A percentile compares a stretch with the other conserved stretches of the same genome.
These are phyloP conservation scores for Nitzschia sp. DNA, from an alignment of 108 stramenopile genomes.

Conservation along the genomic window DNA sequence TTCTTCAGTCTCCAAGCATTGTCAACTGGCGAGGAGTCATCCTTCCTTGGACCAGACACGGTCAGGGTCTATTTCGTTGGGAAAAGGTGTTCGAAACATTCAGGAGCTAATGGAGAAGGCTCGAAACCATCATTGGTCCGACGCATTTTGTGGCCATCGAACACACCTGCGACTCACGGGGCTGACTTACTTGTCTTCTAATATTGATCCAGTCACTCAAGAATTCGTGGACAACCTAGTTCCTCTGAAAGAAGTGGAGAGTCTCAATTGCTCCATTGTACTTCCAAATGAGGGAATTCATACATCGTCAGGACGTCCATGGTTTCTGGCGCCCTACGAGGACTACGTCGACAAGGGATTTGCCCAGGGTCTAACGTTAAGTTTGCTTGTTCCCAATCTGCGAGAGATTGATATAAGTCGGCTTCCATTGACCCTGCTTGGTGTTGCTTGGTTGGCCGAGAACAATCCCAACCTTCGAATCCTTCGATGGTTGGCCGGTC, in stretches of 20 bases:
- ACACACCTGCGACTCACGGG: constrained; percentile 24
- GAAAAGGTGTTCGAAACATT: constrained; percentile 20
- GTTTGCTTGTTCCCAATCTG: constrained; percentile 26
- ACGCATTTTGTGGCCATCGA: constrained; percentile 24
- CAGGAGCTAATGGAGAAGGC: constrained; percentile 27
- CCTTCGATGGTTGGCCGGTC: constrained; percentile 46
- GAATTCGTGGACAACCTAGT: constrained; percentile 16
- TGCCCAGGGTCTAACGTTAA: constrained; percentile 28
- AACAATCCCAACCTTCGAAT: constrained; percentile 34
- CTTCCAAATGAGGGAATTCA: neutral
- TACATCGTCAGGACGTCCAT: neutral
- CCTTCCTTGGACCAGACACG: constrained; percentile 27
- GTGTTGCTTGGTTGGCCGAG: constrained; percentile 29
- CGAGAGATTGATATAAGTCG: constrained; percentile 24
- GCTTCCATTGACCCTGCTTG: constrained; percentile 20
- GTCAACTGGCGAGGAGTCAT: constrained; percentile 25
- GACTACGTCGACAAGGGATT: constrained; percentile 40
- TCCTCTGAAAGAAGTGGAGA: constrained; percentile 26
- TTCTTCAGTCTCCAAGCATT: constrained; percentile 23
- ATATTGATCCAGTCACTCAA: constrained; percentile 26
- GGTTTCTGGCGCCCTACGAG: constrained; percentile 25
- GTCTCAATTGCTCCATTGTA: constrained; percentile 28
- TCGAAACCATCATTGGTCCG: constrained; percentile 18
- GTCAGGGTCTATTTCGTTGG: constrained; percentile 28
- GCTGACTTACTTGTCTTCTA: constrained; percentile 27